Evolutionary conservation across 208 protist genomes (phyloP).

Genomic region (Crithidia fasciculata): DNA sequence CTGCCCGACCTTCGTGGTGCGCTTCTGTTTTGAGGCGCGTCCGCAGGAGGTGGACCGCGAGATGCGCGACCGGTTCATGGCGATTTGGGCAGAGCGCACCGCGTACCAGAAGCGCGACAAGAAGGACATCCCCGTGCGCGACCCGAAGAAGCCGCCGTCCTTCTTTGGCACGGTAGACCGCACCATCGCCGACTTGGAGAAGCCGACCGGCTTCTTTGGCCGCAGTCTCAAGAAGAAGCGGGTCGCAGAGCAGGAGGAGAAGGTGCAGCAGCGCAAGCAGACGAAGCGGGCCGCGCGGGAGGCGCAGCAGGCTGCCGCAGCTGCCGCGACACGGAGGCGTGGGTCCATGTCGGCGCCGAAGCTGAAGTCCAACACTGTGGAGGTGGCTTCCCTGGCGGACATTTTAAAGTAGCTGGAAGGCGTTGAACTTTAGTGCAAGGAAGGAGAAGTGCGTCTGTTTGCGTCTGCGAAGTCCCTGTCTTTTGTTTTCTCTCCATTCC

Average conservation of each 20-base stretch:
- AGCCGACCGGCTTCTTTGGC: slow-evolving; percentile 62
- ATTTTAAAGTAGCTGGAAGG: slow-evolving; percentile 41
- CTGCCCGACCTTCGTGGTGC: slow-evolving; percentile 84
- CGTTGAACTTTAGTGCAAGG: no score
- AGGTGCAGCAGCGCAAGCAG: slow-evolving; percentile 58
- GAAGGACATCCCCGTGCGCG: slow-evolving; percentile 68
- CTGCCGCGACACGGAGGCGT: slow-evolving; percentile 32
- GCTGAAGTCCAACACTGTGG: slow-evolving; percentile 34
- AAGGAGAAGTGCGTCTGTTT: not conserved
- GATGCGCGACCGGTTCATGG: slow-evolving; percentile 66
- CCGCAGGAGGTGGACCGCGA: slow-evolving; percentile 63
- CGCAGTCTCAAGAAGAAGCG: slow-evolving; percentile 78
- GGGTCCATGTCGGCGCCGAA: slow-evolving; percentile 17
- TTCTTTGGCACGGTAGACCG: slow-evolving; percentile 78
- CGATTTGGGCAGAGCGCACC: slow-evolving; percentile 71
- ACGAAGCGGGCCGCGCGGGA: slow-evolving; percentile 50
- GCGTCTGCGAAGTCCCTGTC: not conserved
- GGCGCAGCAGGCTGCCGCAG: slow-evolving; percentile 51
- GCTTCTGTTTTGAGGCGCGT: slow-evolving; percentile 70
- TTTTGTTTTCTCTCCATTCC: slow-evolving; percentile 6
- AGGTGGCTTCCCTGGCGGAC: slow-evolving; percentile 67
- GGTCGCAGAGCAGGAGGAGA: slow-evolving; percentile 50
- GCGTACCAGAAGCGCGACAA: slow-evolving; percentile 77
- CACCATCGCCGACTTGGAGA: slow-evolving; percentile 64
- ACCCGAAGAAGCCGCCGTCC: slow-evolving; percentile 64